Conservation (phyloP, 441 rosid species). For the Pelargonium fulgidum region DNA sequence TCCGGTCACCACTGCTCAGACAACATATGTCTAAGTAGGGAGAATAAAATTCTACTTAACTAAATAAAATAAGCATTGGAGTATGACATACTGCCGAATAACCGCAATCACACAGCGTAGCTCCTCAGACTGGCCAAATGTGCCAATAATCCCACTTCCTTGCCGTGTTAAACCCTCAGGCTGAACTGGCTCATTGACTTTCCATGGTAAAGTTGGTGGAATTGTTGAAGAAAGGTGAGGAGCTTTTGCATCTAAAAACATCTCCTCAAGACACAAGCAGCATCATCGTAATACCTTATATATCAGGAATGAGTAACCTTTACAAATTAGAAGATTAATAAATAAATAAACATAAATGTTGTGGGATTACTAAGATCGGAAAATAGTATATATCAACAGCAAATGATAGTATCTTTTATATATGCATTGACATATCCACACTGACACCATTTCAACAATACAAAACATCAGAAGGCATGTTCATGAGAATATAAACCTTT, state of each 20-base stretch:
- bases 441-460: not conserved
- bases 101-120: constrained; percentile 95
- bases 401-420: not conserved
- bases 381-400: not conserved
- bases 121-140: constrained; percentile 97
- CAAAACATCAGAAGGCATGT: constrained; percentile 6
- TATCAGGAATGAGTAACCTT: constrained; percentile 17
- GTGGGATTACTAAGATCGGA: not conserved
- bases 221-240: constrained; percentile 93
- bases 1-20: constrained; percentile 87
- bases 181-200: constrained; percentile 73
- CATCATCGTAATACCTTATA: constrained; percentile 89
- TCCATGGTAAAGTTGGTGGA: constrained; percentile 96
- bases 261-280: constrained; percentile 96
- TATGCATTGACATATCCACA: constrained; percentile 2
- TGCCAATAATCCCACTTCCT: constrained; percentile 96
- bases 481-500: not conserved
- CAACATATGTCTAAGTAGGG: constrained; percentile 22
- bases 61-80: constrained; percentile 15
- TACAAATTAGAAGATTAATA: constrained; percentile 17
- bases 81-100: constrained; percentile 80
- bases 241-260: constrained; percentile 98
- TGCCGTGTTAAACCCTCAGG: constrained; percentile 94
- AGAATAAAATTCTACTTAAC: constrained; percentile 9
- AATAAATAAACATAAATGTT: constrained; percentile 13